Evolutionary conservation across 345 rosid genomes (phyloP).

Genomic region (Eucalyptus cloeziana): DNA sequence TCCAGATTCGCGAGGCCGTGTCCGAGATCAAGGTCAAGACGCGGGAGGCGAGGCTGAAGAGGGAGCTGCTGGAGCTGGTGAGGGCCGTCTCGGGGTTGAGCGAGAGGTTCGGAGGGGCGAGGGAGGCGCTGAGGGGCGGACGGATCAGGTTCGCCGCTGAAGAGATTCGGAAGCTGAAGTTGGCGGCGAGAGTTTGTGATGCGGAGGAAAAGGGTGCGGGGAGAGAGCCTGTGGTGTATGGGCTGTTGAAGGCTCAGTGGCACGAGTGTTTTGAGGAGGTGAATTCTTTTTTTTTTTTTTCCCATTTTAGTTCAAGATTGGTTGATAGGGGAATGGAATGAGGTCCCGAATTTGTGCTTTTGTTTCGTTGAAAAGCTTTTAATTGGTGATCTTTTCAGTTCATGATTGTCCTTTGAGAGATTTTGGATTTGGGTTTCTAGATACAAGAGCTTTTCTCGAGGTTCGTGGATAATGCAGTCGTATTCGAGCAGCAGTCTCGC

Average conservation of each 20-base stretch:
- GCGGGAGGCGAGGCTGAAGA: slow-evolving; percentile 50
- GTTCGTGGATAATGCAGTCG: slow-evolving; percentile 65
- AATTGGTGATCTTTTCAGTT: not conserved
- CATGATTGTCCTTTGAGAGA: not conserved
- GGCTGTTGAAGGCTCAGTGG: slow-evolving; percentile 71
- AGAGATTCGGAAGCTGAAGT: slow-evolving; percentile 58
- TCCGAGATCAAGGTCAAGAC: slow-evolving; percentile 42
- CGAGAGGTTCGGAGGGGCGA: slow-evolving; percentile 52
- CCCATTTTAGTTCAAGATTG: not conserved
- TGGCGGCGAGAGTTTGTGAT: slow-evolving; percentile 52
- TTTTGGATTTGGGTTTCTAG: slow-evolving; percentile 69
- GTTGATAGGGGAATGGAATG: not conserved
- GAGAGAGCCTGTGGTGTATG: slow-evolving; percentile 64
- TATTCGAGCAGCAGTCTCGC: slow-evolving; percentile 40
- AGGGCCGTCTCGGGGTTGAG: slow-evolving; percentile 43
- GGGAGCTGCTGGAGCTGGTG: slow-evolving; percentile 53
- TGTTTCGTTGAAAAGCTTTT: not conserved
- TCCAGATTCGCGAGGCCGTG: slow-evolving; percentile 45
- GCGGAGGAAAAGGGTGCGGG: slow-evolving; percentile 20
- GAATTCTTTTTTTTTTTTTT: not conserved
- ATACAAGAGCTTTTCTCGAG: slow-evolving; percentile 76
- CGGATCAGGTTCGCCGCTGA: slow-evolving; percentile 62
- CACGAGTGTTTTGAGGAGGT: slow-evolving; percentile 80
- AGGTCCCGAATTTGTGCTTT: not conserved
- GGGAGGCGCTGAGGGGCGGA: slow-evolving; percentile 46